Evolutionary conservation across 179 eudicot species (phyloP), one percentile per base, ranked within the genome.

Genomic region (Heliamphora pulchella): DNA sequence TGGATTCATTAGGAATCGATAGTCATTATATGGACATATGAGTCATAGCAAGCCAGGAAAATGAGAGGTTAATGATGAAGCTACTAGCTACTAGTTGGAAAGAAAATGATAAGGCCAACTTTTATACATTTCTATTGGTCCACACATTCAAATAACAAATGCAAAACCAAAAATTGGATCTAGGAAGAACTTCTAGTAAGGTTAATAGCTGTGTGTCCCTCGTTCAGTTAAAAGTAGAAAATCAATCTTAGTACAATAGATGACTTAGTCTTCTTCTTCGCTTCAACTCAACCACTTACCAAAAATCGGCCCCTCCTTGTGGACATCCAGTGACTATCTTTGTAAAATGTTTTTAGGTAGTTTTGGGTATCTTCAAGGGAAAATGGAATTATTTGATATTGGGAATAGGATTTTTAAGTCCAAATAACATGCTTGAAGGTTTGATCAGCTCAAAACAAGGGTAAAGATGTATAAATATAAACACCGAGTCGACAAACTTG

Each of bases 61-160:
- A 62, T 1, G 20, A 62, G 66, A 62, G 20, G n/a, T 62, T 17
- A 62, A 62, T 22, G 22, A 62, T 6, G 66, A 17, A 62, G 20
- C 66, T 62, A 62, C 66, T 62, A 62, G 66, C 66, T 62, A 8
- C 66, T 62, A 62, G 20, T 62, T 62, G 66, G 66, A 62, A 62
- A 62, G 20, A 17, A 62, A 62, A 15, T 20, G 66, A n/a, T 22
- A 62, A 62, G 66, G n/a, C 66, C 66, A 17, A 20, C 66, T 62
- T 62, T 62, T 6, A n/a, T 62, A 62, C 66, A 62, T 62, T 14
- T 62, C 66, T 62, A 62, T 22, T 15, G 22, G 22, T 62, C 66
- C 2, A 62, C 3, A 62, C 66, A 62, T 62, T 62, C 20, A 22
- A 62, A 62, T 62, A 62, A 6, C 20, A 3, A 62, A 62, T 15